Evolutionary conservation across 257 asterid genomes (phyloP).

Genomic region (Scutellaria baicalensis): DNA sequence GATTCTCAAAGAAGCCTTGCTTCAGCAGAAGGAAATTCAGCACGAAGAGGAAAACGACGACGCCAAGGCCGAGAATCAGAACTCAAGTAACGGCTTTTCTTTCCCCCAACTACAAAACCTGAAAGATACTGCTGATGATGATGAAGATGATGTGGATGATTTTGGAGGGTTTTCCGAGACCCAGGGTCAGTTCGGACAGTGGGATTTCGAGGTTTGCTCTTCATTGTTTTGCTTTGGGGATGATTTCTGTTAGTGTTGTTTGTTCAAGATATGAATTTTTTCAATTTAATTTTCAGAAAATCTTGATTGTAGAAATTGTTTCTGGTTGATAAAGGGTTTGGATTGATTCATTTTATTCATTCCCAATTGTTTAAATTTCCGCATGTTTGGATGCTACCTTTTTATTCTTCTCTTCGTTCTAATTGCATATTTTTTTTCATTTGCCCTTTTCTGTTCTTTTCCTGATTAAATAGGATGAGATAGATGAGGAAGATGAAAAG

Average conservation of each 20-base stretch:
- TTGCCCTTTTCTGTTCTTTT: background rate
- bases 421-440: background rate
- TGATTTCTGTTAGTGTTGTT: background rate
- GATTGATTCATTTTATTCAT: background rate
- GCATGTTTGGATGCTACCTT: background rate
- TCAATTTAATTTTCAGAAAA: no score
- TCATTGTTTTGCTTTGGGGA: background rate
- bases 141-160: slow-evolving; percentile 62
- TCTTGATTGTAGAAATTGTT: background rate
- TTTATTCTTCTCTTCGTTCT: background rate
- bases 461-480: slow-evolving; percentile 38
- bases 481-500: slow-evolving; percentile 69
- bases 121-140: slow-evolving; percentile 39
- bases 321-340: background rate
- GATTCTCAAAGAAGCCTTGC: slow-evolving; percentile 68
- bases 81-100: slow-evolving; percentile 5
- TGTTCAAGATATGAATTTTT: background rate
- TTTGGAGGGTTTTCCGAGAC: slow-evolving; percentile 67
- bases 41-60: slow-evolving; percentile 52
- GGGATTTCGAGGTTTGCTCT: slow-evolving; percentile 49
- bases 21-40: slow-evolving; percentile 82
- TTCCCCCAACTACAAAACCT: slow-evolving; percentile 24
- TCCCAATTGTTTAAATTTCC: background rate
- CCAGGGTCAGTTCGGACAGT: slow-evolving; percentile 54
- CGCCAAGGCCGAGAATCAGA: slow-evolving; percentile 9